Conservation (phyloP, 495 filamentous ascomycete genomes). For the Bacidia rubella region DNA sequence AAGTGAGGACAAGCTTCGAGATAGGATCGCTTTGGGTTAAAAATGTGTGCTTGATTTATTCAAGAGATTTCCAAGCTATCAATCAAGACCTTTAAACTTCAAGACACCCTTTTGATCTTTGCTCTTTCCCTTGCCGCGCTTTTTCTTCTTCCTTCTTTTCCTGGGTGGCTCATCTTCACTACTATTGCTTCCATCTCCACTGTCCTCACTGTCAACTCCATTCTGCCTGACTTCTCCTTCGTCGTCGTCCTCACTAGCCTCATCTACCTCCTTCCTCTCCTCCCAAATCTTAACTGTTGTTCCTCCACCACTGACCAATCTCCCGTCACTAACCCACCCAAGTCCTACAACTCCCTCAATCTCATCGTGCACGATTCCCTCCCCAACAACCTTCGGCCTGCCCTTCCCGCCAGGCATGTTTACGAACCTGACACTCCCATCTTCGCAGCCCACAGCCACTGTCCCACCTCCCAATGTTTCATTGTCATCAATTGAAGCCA, state of each 20-base stretch:
- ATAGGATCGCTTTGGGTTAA: no score
- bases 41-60: no score
- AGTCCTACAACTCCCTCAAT: constrained; percentile 66
- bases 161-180: constrained; percentile 35
- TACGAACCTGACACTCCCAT: constrained; percentile 40
- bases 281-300: constrained; percentile 76
- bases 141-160: constrained; percentile 40
- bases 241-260: constrained; percentile 31
- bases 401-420: constrained; percentile 34
- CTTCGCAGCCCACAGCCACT: constrained; percentile 61
- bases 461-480: constrained; percentile 44
- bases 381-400: constrained; percentile 44
- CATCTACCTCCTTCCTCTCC: constrained; percentile 32
- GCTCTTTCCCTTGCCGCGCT: constrained; percentile 42
- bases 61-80: no score
- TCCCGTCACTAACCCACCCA: constrained; percentile 67
- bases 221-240: constrained; percentile 25
- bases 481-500: constrained; percentile 48
- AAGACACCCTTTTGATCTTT: constrained; percentile 27
- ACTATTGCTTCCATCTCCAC: constrained; percentile 38
- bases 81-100: not conserved
- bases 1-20: no score
- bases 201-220: constrained; percentile 34
- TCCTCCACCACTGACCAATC: constrained; percentile 79
- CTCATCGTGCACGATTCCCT: constrained; percentile 65